Evolutionary conservation across 2,329 filamentous ascomycete species (phyloP), one percentile per base, ranked within the genome.

Genomic region (Diaporthe humulicola): DNA sequence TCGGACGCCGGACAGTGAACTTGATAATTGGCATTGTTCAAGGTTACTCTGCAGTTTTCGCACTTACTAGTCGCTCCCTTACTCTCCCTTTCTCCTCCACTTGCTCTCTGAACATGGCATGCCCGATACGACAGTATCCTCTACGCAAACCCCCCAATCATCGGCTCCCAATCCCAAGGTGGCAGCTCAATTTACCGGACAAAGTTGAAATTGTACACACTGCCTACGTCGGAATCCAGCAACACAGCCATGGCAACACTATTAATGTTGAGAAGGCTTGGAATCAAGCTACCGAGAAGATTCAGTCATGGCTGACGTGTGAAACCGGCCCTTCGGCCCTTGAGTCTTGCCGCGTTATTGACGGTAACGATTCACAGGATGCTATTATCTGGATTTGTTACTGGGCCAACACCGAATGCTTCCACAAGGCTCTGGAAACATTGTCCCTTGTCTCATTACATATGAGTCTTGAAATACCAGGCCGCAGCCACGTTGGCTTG

Each of bases 41-140:
- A 57, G 3, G 22, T 15, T 57, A 36, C n/a, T 15, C 19, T 57
- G 9, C 30, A 7, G 3, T 15, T 15, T 38, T 36, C 19, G 54
- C 14, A n/a, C 30, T 36, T n/a, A 33, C 30, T 3, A n/a, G 36
- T 15, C 36, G 30, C 19, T 36, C 54, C 54, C 54, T 33, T 57
- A 10, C 30, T 36, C 30, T 58, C 33, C 10, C 22, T 38, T 33
- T 4, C 28, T 22, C 33, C n/a, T 58, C 33, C 19, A 58, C 56
- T 38, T 58, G 30, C 56, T 58, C 30, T 58, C 33, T 58, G 19
- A 58, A 58, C 56, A 58, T 58, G 56, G 56, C 56, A 38, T 58
- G 56, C 56, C 56, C 33, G 56, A 38, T 25, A 38, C 33, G 33
- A 58, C 33, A 40, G 2, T 58, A 58, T 22, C 56, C 56, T 22